These are phyloP conservation scores for Scenedesmus sp. DNA, from an alignment of 163 green algal species.

Conservation along the genomic window DNA sequence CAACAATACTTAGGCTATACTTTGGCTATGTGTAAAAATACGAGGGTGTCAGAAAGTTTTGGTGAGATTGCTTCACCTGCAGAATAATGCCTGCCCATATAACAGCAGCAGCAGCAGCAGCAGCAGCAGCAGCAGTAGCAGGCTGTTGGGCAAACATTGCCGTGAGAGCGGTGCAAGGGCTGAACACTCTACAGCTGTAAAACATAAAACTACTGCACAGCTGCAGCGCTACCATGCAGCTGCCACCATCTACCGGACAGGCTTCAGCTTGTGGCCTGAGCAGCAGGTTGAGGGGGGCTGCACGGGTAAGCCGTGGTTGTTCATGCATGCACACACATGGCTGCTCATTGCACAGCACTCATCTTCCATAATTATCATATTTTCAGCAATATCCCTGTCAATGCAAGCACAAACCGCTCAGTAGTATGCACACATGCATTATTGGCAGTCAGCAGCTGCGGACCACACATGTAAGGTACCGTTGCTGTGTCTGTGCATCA, in stretches of 20 bases:
- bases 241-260: background rate
- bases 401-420: too few species aligned
- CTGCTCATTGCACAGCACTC: too few species aligned
- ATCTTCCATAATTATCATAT: too few species aligned
- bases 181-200: background rate
- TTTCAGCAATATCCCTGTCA: too few species aligned
- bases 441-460: background rate
- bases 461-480: background rate
- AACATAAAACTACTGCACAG: background rate
- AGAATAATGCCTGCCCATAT: background rate
- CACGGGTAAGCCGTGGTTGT: background rate
- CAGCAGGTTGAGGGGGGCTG: background rate
- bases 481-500: background rate
- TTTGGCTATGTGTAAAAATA: too few species aligned
- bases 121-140: constrained; percentile 7
- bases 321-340: background rate
- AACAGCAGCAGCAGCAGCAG: background rate
- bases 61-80: too few species aligned
- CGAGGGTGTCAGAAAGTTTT: too few species aligned
- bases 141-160: background rate
- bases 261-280: background rate
- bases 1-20: background rate
- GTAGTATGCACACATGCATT: background rate
- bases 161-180: background rate
- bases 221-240: background rate